Evolutionary conservation across 2,329 filamentous ascomycete species (phyloP).

Genomic region (Aspergillus nomiae): DNA sequence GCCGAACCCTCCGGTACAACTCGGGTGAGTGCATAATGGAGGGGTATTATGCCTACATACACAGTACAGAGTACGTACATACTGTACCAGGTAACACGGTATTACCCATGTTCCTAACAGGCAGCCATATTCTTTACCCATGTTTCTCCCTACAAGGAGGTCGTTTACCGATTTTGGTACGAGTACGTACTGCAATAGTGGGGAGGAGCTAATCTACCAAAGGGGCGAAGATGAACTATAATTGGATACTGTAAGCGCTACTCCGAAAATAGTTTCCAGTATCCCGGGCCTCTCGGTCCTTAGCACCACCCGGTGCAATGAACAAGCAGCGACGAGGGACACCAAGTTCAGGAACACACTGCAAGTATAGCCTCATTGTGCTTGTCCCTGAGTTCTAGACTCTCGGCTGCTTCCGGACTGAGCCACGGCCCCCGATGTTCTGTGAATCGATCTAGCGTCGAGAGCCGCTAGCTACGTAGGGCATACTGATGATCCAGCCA

Average conservation of each 20-base stretch:
- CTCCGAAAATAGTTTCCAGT: background rate
- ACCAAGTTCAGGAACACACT: background rate
- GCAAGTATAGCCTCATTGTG: background rate
- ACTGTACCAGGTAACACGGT: background rate
- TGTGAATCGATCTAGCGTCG: too few relatives aligned
- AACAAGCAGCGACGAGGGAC: background rate
- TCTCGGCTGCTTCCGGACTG: background rate
- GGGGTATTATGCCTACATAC: background rate
- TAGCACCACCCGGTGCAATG: background rate
- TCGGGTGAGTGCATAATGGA: background rate
- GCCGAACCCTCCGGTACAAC: background rate
- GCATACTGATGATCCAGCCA: background rate
- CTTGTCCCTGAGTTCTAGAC: constrained; percentile 1
- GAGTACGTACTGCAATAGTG: background rate
- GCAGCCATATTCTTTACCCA: constrained; percentile 11
- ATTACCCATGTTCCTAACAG: constrained; percentile 6
- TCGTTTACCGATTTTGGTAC: background rate
- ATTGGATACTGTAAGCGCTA: constrained; percentile 1
- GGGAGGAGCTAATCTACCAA: background rate
- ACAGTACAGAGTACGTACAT: background rate
- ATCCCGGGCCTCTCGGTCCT: background rate
- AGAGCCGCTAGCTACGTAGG: background rate
- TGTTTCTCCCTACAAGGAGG: background rate
- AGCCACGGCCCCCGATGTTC: background rate
- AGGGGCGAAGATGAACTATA: background rate